Conservation (phyloP, 768 basidiomycete genomes). For the Hypsizygus marmoreus region DNA sequence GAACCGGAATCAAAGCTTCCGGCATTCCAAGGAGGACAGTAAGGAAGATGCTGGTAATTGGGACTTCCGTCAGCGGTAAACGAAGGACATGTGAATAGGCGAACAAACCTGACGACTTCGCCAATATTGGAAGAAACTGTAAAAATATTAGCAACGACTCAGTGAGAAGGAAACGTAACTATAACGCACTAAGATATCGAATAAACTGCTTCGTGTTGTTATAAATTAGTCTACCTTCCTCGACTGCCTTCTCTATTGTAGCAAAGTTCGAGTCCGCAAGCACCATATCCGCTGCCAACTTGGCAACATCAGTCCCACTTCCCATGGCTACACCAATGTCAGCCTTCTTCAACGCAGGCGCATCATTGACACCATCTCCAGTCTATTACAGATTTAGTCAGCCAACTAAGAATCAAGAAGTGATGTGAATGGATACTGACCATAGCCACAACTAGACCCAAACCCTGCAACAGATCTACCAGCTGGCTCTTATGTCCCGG, state of each 20-base stretch:
- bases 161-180: slow-evolving; percentile 7
- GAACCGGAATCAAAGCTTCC: slow-evolving; percentile 97
- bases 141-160: slow-evolving; percentile 6
- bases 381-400: slow-evolving; percentile 50
- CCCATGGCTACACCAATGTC: slow-evolving; percentile 99
- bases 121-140: slow-evolving; percentile 95
- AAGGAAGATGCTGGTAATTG: slow-evolving; percentile 75
- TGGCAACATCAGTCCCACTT: slow-evolving; percentile 97
- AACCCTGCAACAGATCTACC: slow-evolving; percentile 89
- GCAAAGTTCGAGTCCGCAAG: slow-evolving; percentile 97
- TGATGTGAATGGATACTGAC: slow-evolving; percentile 36
- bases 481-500: slow-evolving; percentile 94
- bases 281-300: slow-evolving; percentile 98
- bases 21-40: slow-evolving; percentile 98
- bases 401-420: not conserved
- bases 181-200: slow-evolving; percentile 85
- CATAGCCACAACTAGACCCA: slow-evolving; percentile 96
- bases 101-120: slow-evolving; percentile 76
- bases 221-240: slow-evolving; percentile 96
- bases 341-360: slow-evolving; percentile 94
- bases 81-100: not conserved
- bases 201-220: slow-evolving; percentile 99
- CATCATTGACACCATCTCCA: slow-evolving; percentile 98
- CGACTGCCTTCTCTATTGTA: slow-evolving; percentile 94
- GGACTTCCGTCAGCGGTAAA: slow-evolving; percentile 21